Percentiles rank a stretch among this genome's conserved stretches.
Conservation (phyloP, 1,284 basidiomycete species). For the Vanrija pseudolonga region DNA sequence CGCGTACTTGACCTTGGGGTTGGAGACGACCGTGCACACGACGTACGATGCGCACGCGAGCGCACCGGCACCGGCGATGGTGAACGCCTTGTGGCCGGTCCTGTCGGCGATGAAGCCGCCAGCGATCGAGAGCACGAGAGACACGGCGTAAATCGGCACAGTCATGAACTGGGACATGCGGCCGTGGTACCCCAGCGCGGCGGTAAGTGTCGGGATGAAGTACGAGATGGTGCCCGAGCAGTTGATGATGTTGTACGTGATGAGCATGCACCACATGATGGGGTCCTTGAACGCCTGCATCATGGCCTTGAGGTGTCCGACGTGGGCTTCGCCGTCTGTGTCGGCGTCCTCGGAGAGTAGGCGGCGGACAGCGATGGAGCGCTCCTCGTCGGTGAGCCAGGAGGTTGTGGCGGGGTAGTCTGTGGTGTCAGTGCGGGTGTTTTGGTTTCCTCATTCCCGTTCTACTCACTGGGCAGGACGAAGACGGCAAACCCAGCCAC, state of each 20-base stretch:
- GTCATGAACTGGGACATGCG: conserved; percentile 32
- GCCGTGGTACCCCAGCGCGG: conserved; percentile 27
- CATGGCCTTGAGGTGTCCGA: conserved; percentile 22
- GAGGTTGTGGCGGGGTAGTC: conserved; percentile 35
- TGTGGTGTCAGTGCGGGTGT: conserved; percentile 15
- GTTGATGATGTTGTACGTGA: conserved; percentile 16
- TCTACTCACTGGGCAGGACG: conserved; percentile 35
- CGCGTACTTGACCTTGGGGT: conserved; percentile 19
- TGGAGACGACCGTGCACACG: conserved; percentile 2
- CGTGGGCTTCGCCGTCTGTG: conserved; percentile 11
- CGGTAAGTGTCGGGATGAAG: conserved; percentile 33
- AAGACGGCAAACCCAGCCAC: conserved; percentile 39
- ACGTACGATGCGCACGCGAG: conserved; percentile 10
- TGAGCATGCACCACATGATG: conserved; percentile 26
- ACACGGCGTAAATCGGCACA: conserved; percentile 23
- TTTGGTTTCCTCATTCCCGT: conserved; percentile 19
- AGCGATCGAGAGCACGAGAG: conserved; percentile 15
- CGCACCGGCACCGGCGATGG: conserved; percentile 14
- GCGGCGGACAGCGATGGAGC: conserved; percentile 4
- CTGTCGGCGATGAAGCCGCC: conserved; percentile 20
- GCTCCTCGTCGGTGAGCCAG: conserved; percentile 31
- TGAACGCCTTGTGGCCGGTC: conserved; percentile 13
- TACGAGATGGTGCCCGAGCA: conserved; percentile 31
- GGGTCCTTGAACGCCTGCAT: conserved; percentile 27
- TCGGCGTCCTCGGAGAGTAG: conserved; percentile 16